Evolutionary conservation across 257 asterid genomes (phyloP), one percentile per base, ranked within the genome.

Genomic region (Nicotiana tomentosiformis): DNA sequence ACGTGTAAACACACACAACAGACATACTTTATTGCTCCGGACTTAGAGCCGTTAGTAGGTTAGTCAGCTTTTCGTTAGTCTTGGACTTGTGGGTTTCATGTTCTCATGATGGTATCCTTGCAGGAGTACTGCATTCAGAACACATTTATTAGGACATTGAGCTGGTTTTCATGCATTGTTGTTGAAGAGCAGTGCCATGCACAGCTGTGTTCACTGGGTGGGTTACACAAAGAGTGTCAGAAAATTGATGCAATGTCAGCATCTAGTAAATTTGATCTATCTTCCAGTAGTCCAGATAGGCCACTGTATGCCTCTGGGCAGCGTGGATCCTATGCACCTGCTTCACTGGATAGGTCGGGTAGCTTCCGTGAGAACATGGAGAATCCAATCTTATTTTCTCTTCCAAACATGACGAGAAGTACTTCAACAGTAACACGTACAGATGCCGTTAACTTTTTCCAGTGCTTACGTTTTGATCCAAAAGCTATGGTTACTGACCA

Each of bases 281-380:
- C 98, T 90, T 92, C 97, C 80, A 89, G 90, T 88, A 93, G 97
- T 90, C 96, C 97, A 78, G 98, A 95, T 87, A 93, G 94, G 93
- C 88, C 91, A n/a, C 80, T 86, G 84, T 91, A 92, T 86, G 82
- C 92, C 82, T 85, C 99, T 83, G 95, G 90, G 77, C 93, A 88
- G 88, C 97, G 98, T 86, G 93, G 93, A 85, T 90, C 98, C 66
- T 90, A 88, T 80, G 88, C 90, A 57, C 80, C 91, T 77, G 86
- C 94, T 87, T 85, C 97, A 84, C 86, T 95, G 92, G 98, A 95
- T 69, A 90, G 94, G 90, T 90, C 95, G 18, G 89, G 93, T 81
- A 90, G 93, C 89, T 93, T 92, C 77, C 91, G 95, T 32, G 96
- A 92, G 83, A 92, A 84, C 87, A 85, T 89, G 92, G 99, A 93